These are phyloP conservation scores for Tillandsia fasciculata DNA, from an alignment of 176 grass and related monocot species.

Conservation along the genomic window DNA sequence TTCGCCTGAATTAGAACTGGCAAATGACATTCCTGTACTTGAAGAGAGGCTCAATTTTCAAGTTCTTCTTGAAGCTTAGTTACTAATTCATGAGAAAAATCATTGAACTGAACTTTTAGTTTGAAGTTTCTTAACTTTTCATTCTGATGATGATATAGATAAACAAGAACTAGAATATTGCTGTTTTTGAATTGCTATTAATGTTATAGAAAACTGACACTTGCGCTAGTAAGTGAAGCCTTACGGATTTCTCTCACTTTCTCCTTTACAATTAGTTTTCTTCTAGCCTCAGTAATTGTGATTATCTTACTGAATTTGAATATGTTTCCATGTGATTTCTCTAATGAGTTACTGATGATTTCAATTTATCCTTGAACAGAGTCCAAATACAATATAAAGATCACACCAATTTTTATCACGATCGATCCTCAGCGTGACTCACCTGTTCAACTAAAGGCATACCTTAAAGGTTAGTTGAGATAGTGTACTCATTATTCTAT, in stretches of 20 bases:
- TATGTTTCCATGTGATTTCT: slow-evolving; percentile 13
- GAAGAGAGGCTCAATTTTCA: too few species aligned
- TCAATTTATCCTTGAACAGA: slow-evolving; percentile 36
- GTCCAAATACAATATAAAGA: slow-evolving; percentile 54
- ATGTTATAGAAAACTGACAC: background rate
- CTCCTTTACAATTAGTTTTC: background rate
- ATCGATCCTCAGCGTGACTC: slow-evolving; percentile 91
- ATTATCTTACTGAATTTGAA: slow-evolving; percentile 4
- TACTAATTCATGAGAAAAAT: too few species aligned
- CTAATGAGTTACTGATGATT: slow-evolving; percentile 12
- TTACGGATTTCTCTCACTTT: background rate
- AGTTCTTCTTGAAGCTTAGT: too few species aligned
- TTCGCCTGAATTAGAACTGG: too few species aligned
- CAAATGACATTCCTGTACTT: too few species aligned
- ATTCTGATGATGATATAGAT: background rate
- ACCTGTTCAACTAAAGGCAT: slow-evolving; percentile 72
- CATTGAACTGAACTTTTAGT: too few species aligned
- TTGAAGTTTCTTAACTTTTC: too few species aligned
- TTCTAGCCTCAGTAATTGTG: background rate
- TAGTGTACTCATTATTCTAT: background rate
- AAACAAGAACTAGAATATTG: background rate
- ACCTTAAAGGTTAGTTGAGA: slow-evolving; percentile 64
- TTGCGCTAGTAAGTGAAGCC: too few species aligned
- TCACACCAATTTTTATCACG: slow-evolving; percentile 61
- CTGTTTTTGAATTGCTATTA: background rate